Evolutionary conservation across 176 grass and related monocot genomes (phyloP), one percentile per base, ranked within the genome.

Genomic region (Tuctoria greenei): DNA sequence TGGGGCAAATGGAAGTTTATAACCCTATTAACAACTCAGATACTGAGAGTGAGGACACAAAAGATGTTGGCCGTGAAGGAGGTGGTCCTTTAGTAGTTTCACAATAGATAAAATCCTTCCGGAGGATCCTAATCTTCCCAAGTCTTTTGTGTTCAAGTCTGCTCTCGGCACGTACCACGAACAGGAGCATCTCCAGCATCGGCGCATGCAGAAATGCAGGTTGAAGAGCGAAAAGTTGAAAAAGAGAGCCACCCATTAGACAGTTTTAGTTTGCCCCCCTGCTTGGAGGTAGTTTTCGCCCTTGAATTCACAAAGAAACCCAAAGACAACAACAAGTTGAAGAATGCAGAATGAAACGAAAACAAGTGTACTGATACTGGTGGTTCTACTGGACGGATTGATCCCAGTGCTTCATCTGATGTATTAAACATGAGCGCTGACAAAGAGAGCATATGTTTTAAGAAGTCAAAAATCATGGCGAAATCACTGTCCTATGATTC

Each of bases 401-500:
- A 41, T 82, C 14, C 40, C 17, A 67, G 47, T 40, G 41, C 21
- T 55, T 15, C 78, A 77, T 66, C 56, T 79, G 74, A 82, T 43
- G 65, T 42, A 78, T 81, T 71, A 36, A 71, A 68, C 67, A 67
- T 57, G 65, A 61, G 66, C 69, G 47, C 64, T 74, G 73, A 74
- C 28, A 79, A 80, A 55, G 82, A 88, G 74, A 77, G 69, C 54
- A 81, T 52, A 65, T 69, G 72, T 59, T 64, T 79, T 67, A 95
- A 79, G 56, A 90, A 79, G 52, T 65, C 71, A 37, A 92, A 82
- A 65, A 34, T 46, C 49, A 31, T 37, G 37, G 59, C 46, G 61
- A 89, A 85, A 71, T 86, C 58, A 73, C 18, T 66, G 73, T 71
- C 60, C 12, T 86, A 90, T 57, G 78, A 75, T 77, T 77, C 45